These are phyloP conservation scores for Aspergillus pseudotamarii DNA, from an alignment of 2,329 filamentous ascomycete species.

Conservation along the genomic window DNA sequence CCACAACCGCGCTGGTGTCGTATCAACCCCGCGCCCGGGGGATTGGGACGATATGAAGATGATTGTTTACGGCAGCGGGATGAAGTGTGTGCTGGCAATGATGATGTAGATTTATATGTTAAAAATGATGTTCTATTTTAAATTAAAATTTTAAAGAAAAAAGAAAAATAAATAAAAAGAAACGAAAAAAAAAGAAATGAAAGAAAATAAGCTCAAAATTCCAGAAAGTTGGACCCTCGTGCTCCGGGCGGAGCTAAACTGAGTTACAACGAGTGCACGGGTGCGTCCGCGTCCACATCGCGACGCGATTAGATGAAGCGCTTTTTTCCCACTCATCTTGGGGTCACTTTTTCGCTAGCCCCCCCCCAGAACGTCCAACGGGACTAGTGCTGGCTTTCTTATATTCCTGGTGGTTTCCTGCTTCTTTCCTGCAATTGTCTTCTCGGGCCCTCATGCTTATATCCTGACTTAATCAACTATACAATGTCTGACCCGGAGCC, in stretches of 20 bases:
- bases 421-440: slow-evolving; percentile 10
- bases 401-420: slow-evolving; percentile 11
- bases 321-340: slow-evolving; percentile 27
- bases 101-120: not conserved
- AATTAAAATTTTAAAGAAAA: not conserved
- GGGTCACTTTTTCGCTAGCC: slow-evolving; percentile 22
- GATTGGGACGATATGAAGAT: not conserved
- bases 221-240: not conserved
- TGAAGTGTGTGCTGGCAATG: not conserved
- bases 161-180: not conserved
- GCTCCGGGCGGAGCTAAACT: slow-evolving; percentile 1
- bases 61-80: too few relatives aligned
- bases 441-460: slow-evolving; percentile 14
- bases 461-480: slow-evolving; percentile 22
- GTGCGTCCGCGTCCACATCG: slow-evolving; percentile 34
- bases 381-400: slow-evolving; percentile 11
- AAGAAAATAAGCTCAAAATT: not conserved
- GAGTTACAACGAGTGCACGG: slow-evolving; percentile 11
- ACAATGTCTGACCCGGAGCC: slow-evolving; percentile 42
- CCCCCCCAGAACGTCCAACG: not conserved
- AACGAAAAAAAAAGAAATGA: not conserved
- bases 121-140: not conserved
- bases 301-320: slow-evolving; percentile 32
- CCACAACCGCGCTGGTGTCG: not conserved
- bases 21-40: not conserved